Evolutionary conservation across 1,284 basidiomycete genomes (phyloP).

Genomic region (Trichosporon sp.): DNA sequence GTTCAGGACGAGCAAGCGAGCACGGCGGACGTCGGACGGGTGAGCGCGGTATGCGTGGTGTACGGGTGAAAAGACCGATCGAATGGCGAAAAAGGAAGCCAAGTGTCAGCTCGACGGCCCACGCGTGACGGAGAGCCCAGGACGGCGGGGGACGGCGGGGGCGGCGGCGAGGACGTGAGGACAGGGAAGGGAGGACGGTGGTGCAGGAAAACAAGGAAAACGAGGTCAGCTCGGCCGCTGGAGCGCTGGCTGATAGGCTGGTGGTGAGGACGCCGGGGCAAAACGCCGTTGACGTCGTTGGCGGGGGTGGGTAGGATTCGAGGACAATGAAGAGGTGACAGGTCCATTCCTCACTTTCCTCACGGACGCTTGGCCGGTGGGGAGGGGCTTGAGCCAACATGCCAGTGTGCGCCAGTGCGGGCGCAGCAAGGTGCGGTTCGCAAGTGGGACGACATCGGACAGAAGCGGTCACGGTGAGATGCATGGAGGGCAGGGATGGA

Average conservation of each 20-base stretch:
- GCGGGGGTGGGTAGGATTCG: neutral
- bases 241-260: slow-evolving; percentile 19
- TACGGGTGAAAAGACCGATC: slow-evolving; percentile 10
- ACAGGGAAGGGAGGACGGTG: slow-evolving; percentile 2
- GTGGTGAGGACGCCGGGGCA: neutral
- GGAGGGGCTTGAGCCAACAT: neutral
- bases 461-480: neutral
- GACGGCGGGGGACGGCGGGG: slow-evolving; percentile 7
- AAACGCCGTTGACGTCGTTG: slow-evolving; percentile 16
- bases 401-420: neutral
- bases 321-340: slow-evolving; percentile 9
- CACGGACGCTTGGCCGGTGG: neutral
- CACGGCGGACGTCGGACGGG: slow-evolving; percentile 1
- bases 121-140: neutral
- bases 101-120: slow-evolving; percentile 4
- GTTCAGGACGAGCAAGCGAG: neutral
- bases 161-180: neutral
- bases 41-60: neutral
- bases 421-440: neutral
- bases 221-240: neutral
- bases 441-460: neutral
- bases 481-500: neutral
- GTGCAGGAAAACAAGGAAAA: slow-evolving; percentile 6
- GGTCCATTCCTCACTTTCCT: slow-evolving; percentile 11
- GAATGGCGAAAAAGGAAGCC: slow-evolving; percentile 11